Base-by-base conservation (phyloP, 2,329 filamentous ascomycete species). In the Neoarthrinium moseri region DNA sequence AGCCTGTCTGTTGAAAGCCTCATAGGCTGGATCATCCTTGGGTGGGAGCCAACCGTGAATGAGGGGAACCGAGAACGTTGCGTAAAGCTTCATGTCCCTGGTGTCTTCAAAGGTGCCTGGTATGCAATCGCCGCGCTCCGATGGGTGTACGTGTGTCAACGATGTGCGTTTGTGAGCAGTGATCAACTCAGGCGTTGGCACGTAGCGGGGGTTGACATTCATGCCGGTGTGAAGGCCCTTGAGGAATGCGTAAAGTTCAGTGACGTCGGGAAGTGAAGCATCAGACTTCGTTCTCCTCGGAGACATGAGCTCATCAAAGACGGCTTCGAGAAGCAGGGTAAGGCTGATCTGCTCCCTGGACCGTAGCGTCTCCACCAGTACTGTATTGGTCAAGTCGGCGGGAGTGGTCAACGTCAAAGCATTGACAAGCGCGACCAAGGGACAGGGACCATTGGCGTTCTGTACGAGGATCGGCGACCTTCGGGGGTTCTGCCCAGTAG, bases 141-240 rank as follows among this genome's bases (percentile, higher is more conserved):
- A 66, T 1, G 76, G 73, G 51, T 78, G 70, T 2, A 79, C 57
- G 51, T 82, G 73, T 2, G 73, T 75, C 26, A 81, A 68, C 0
- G 76, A 77, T 3, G 70, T 80, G 41, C 69, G 73, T 60, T 73
- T 75, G 36, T 75, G 73, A 2, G 74, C 72, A 45, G 57, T 66
- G 23, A 71, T 60, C 17, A 73, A 65, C 12, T 77, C 71, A 6
- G 68, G 61, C 0, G 72, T 76, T 2, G 89, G 78, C 6, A 95
- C 77, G 52, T 96, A 94, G 17, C 87, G 83, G 3, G 94, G 94
- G 54, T 99, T 99, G 47, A 97, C 92, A 58, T 97, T 99, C 89
- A 99, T 96, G 29, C 94, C 94, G 0, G 91, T 97, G 56, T 96
- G 90, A 3, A 99, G 72, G 35, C 89, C 88, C 46, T 94, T 81